Conservation (phyloP, 1,284 basidiomycete genomes). For the Ganoderma multipileum region DNA sequence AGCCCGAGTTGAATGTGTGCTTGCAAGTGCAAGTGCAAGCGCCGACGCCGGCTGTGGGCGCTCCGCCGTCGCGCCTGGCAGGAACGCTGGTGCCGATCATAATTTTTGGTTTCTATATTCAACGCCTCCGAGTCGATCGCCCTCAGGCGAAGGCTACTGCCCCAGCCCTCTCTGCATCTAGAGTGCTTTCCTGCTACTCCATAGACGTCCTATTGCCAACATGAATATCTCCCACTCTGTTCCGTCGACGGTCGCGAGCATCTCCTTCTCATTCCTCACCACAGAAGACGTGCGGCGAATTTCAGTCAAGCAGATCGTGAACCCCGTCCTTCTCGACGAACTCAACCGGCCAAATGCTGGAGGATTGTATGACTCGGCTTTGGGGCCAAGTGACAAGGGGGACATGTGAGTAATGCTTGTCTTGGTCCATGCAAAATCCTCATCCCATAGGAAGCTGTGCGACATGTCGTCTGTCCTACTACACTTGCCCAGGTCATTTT, state of each 20-base stretch:
- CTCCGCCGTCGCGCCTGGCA: neutral
- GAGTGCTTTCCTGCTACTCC: conserved; percentile 5
- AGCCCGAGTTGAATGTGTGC: neutral
- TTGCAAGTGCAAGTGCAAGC: neutral
- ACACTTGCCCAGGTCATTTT: conserved; percentile 97
- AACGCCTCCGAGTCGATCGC: conserved; percentile 22
- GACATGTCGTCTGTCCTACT: conserved; percentile 93
- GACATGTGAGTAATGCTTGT: conserved; percentile 76
- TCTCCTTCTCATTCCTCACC: conserved; percentile 96
- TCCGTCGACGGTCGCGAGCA: conserved; percentile 81
- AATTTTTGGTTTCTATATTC: conserved; percentile 29
- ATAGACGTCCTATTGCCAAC: conserved; percentile 6
- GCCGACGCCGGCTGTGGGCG: conserved; percentile 8
- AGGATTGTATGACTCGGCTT: conserved; percentile 94
- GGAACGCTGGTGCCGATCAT: conserved; percentile 24
- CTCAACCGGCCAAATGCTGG: conserved; percentile 91
- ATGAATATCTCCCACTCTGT: conserved; percentile 97
- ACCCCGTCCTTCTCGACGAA: conserved; percentile 93
- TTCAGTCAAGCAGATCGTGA: conserved; percentile 96
- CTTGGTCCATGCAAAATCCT: conserved; percentile 2
- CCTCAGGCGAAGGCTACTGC: neutral
- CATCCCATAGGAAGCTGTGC: conserved; percentile 71
- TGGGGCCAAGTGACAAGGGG: conserved; percentile 88
- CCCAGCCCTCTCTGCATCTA: conserved; percentile 4
- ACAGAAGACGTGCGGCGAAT: conserved; percentile 92